Base-by-base conservation (phyloP, 148 eudicot species). In the Vaccinium vitisidaea region DNA sequence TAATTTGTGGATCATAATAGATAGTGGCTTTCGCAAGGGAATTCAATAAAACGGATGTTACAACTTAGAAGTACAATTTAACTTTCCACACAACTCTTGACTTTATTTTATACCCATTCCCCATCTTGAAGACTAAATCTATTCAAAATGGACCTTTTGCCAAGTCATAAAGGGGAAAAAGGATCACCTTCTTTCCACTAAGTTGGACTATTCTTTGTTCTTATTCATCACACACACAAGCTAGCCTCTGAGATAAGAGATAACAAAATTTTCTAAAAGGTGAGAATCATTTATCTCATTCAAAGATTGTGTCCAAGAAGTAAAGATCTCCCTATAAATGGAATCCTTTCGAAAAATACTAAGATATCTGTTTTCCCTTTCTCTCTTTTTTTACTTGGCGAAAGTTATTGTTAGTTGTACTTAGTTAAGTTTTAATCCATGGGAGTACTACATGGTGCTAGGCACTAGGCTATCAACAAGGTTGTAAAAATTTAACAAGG, bases 91-190 rank as follows among this genome's bases (percentile, higher is more conserved):
- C 39, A 69, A 27, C 18, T 30, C 43, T 27, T 12, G 18, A 69
- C 74, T 69, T 69, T 69, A 79, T 6, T 79, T 23, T 43, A 43
- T 43, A 43, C 46, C 46, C 46, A 43, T 43, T 43, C 46, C 6
- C 61, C 36, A 10, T 27, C 39, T 67, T 23, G 5, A 67, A 67
- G 16, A 19, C 4, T 36, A 43, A 63, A n/a, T 81, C 27, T 12
- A 49, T 21, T 82, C 15, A 63, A 67, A 4, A 21, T 63, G 74
- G 27, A 80, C 21, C 48, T 43, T 61, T 67, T 12, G 76, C 46
- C 83, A 65, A 82, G 75, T 82, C 83, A 67, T 82, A 65, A 48
- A 82, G 56, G 19, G 10, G 11, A n/a, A 65, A 82, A 67, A 82
- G 25, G 71, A 23, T 14, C 46, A 19, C 21, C 54, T 81, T 81